Evolutionary conservation across 768 basidiomycete genomes (phyloP), one percentile per base, ranked within the genome.

Genomic region (Asterophora parasitica): DNA sequence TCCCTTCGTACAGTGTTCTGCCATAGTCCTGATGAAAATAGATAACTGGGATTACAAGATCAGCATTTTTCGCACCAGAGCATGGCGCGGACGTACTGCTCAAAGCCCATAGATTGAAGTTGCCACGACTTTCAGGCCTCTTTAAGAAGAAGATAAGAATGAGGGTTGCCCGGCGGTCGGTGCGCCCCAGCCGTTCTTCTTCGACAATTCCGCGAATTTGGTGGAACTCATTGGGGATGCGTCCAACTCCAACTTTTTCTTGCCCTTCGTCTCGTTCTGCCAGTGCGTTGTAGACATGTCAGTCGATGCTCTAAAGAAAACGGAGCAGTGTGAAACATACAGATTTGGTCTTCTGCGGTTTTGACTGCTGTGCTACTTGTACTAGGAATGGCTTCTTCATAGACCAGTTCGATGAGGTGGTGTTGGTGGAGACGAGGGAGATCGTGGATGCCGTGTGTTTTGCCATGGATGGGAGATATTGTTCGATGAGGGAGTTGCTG

Each of bases 151-250:
- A n/a, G n/a, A n/a, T 16, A 34, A 39, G 34, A 59, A 54, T 28
- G 56, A 38, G 35, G 59, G 53, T n/a, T 49, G 57, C 20, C 52
- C 52, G 16, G 62, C 54, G 3, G 60, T 59, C 11, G 57, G 55
- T 10, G 60, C 42, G 12, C 50, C 51, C 62, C 62, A 61, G n/a
- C 61, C 59, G 19, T 55, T 49, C 30, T 48, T 58, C 46, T 42
- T 26, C 9, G 57, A 51, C 30, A 46, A 42, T 28, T 55, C 32
- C 7, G 62, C 58, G 48, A 59, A 63, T 13, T 46, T 42, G 6
- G 57, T 57, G 34, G 52, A 34, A 20, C 45, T 46, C 42, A 54
- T 46, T 13, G 30, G 35, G 3, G 12, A n/a, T 34, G n/a, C n/a
- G n/a, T n/a, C n/a, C n/a, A n/a, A n/a, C n/a, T n/a, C n/a, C n/a